Base-by-base conservation (phyloP, 2,329 filamentous ascomycete species). In the Colletotrichum gloeosporioides region DNA sequence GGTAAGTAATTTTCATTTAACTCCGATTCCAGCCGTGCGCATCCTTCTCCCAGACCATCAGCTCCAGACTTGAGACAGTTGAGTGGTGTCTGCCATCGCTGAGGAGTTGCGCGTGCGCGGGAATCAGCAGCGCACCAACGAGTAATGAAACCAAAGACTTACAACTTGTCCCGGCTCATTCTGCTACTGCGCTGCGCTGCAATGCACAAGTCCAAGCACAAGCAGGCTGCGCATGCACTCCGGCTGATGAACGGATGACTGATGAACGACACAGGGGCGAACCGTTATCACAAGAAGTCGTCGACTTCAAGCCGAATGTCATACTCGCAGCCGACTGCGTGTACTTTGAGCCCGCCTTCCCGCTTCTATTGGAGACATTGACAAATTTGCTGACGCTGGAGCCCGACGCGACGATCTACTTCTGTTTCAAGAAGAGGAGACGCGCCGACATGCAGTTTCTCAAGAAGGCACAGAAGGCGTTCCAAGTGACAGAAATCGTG, bases 281-380 rank as follows among this genome's bases (percentile, higher is more conserved):
- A 78, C 86, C 90, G 69, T 86, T 94, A 62, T 88, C 92, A 49
- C 83, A 86, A 57, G 84, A 87, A 59, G 86, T 93, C 59, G 79
- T 88, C 69, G 85, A 88, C 71, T 88, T 89, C 79, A 90, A 91
- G 77, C 95, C 96, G 22, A 92, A 96, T 80, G 89, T 98, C 71
- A 93, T 99, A 72, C 90, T 99, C n/a, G 97, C 97, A 5, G 96
- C 96, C 55, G 97, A 99, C 84, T 99, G 96, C 85, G 96, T 98
- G 65, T 99, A 99, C 87, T 98, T 98, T 84, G 97, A 99, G 85
- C 96, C 96, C 4, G 95, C 97, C 2, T 99, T 99, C 82, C 96
- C 96, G 34, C 88, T 98, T 39, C 90, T 99, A 63, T 90, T 97
- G 82, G 87, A 92, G 78, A 99, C 96, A 8, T 87, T 99, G 78